These are phyloP conservation scores for Sclerotinia subarctica DNA, from an alignment of 2,329 filamentous ascomycete genomes.

Conservation along the genomic window DNA sequence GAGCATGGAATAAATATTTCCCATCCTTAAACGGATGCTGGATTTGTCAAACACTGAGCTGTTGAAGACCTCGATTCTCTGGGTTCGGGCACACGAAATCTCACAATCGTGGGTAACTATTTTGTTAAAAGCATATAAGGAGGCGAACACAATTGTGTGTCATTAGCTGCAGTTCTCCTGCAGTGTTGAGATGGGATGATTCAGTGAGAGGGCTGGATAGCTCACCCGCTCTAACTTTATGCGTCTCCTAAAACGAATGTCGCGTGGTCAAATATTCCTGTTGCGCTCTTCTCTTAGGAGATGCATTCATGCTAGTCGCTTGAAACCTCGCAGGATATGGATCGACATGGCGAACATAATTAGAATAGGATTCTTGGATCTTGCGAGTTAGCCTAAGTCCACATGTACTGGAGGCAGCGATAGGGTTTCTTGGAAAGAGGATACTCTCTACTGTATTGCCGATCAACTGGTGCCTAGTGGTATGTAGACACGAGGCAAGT, in stretches of 20 bases:
- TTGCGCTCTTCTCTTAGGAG: background rate
- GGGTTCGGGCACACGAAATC: slow-evolving; percentile 53
- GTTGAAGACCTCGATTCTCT: slow-evolving; percentile 36
- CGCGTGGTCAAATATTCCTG: slow-evolving; percentile 33
- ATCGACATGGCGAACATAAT: background rate
- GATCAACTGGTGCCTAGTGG: background rate
- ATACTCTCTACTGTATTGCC: background rate
- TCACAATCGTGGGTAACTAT: slow-evolving; percentile 54
- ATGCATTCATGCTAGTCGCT: background rate
- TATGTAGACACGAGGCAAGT: background rate
- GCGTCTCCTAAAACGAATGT: slow-evolving; percentile 59
- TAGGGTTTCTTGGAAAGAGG: background rate
- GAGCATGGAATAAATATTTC: background rate
- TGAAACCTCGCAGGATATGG: background rate
- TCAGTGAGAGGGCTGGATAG: slow-evolving; percentile 63
- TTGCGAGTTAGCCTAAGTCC: background rate
- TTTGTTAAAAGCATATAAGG: slow-evolving; percentile 62
- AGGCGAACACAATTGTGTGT: slow-evolving; percentile 59
- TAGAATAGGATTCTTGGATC: background rate
- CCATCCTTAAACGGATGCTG: slow-evolving; percentile 47
- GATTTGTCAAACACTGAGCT: slow-evolving; percentile 43
- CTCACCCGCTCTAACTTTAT: slow-evolving; percentile 62
- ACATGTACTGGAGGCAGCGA: background rate
- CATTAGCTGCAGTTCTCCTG: slow-evolving; percentile 49
- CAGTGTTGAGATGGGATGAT: slow-evolving; percentile 65